Evolutionary conservation across 352 stramenopile species (phyloP), one percentile per base, ranked within the genome.

Genomic region (Phytophthora pluvialis): DNA sequence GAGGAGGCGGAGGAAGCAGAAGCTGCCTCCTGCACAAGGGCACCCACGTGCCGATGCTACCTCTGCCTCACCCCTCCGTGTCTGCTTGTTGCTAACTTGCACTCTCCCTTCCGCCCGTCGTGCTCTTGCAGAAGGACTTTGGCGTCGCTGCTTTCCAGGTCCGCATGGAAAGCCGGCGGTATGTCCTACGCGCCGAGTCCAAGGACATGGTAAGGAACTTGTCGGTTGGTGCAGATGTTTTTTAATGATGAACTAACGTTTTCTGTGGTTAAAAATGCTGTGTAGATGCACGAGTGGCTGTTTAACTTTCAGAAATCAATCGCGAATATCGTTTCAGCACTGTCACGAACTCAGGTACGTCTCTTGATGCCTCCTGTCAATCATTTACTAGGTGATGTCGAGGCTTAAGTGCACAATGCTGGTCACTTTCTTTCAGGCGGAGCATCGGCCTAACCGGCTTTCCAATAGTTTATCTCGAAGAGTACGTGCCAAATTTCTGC

Each of bases 241-340:
- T 25, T 54, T 36, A 7, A 18, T 54, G 21, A 31, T 44, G 25
- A 59, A 18, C 44, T 67, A 26, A 64, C 12, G 32, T 31, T 46
- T 62, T 11, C 28, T 21, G 2, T 25, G 33, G 5, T 26, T 12
- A 25, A 11, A 36, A 11, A 36, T 59, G 25, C 4, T 13, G 2
- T 18, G n/a, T 63, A 94, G 87, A 95, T 95, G 88, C 85, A 94
- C 55, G 83, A 94, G 57, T 95, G 88, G 88, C 68, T 95, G 26
- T 95, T 95, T 72, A 93, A 94, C 36, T 95, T 95, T 69, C 88
- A 95, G 53, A 89, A 91, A 75, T 95, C 85, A 44, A 95, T 95
- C 39, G 88, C 88, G 12, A 95, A 88, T 64, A 92, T 95, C 42
- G 83, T 95, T 21, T 91, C 81, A 5, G 73, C 88, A 29, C 63